Evolutionary conservation across 1,284 basidiomycete genomes (phyloP).

Genomic region (Sanghuangporus sanghuang): DNA sequence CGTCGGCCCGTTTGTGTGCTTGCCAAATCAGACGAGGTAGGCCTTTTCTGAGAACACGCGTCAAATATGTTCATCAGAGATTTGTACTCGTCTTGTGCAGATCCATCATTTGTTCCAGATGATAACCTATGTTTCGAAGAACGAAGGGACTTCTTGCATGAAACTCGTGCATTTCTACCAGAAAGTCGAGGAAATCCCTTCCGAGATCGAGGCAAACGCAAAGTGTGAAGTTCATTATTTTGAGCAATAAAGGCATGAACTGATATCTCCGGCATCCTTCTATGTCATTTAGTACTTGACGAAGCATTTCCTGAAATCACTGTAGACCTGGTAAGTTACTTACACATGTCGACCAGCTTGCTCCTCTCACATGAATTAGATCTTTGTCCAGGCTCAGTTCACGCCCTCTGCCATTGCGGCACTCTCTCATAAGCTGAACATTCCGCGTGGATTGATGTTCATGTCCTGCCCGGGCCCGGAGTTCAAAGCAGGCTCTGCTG

Average conservation of each 20-base stretch:
- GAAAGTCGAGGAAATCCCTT: slow-evolving; percentile 44
- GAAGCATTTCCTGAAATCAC: slow-evolving; percentile 23
- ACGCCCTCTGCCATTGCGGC: slow-evolving; percentile 39
- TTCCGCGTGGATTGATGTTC: slow-evolving; percentile 47
- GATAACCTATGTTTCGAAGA: slow-evolving; percentile 57
- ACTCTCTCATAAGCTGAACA: slow-evolving; percentile 37
- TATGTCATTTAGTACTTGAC: slow-evolving; percentile 21
- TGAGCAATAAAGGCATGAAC: slow-evolving; percentile 6
- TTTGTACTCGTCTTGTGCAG: slow-evolving; percentile 29
- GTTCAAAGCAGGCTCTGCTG: slow-evolving; percentile 33
- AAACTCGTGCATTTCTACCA: slow-evolving; percentile 64
- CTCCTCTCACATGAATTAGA: slow-evolving; percentile 27
- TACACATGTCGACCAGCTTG: neutral
- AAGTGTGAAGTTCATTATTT: slow-evolving; percentile 38
- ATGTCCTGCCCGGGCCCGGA: slow-evolving; percentile 44
- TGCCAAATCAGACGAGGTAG: neutral
- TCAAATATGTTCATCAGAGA: neutral
- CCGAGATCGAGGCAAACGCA: slow-evolving; percentile 57
- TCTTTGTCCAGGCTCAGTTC: slow-evolving; percentile 44
- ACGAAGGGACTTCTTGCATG: slow-evolving; percentile 62
- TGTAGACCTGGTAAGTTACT: slow-evolving; percentile 23
- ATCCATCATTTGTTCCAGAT: slow-evolving; percentile 59
- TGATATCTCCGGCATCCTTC: neutral
- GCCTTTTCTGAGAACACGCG: neutral
- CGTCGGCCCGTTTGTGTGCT: neutral